Evolutionary conservation across 1,284 basidiomycete species (phyloP).

Genomic region (Ganoderma leucocontextum): DNA sequence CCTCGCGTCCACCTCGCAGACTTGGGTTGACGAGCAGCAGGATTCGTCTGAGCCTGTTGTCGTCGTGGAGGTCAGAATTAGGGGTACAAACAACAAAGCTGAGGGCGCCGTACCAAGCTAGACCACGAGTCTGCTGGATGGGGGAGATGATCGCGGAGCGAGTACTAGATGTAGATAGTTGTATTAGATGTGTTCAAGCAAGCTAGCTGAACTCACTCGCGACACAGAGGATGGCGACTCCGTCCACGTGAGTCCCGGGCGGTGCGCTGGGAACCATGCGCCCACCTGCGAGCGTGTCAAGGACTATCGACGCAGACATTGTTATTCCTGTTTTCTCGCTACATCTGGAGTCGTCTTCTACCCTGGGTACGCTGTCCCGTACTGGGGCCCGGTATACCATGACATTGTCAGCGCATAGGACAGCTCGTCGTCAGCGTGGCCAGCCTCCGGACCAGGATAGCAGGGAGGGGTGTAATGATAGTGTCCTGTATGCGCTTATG

Average conservation of each 20-base stretch:
- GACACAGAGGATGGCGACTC: too few relatives aligned
- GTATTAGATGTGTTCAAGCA: not conserved
- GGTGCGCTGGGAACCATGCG: not conserved
- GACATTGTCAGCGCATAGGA: too few relatives aligned
- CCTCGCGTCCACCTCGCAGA: not conserved
- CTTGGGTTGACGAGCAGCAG: not conserved
- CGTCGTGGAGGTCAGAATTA: not conserved
- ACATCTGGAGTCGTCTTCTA: slow-evolving; percentile 4
- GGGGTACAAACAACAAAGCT: not conserved
- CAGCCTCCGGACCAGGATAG: too few relatives aligned
- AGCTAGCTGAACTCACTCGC: not conserved
- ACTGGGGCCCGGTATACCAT: too few relatives aligned
- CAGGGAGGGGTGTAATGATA: too few relatives aligned
- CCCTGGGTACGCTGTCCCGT: too few relatives aligned
- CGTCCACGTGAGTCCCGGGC: not conserved
- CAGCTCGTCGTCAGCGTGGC: too few relatives aligned
- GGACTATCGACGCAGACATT: too few relatives aligned
- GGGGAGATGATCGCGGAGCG: too few relatives aligned
- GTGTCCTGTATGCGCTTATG: too few relatives aligned
- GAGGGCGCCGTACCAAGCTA: not conserved
- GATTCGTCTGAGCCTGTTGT: not conserved
- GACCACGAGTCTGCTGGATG: not conserved
- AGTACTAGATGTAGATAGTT: too few relatives aligned
- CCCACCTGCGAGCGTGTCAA: too few relatives aligned
- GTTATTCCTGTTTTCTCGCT: not conserved